Evolutionary conservation across 495 filamentous ascomycete genomes (phyloP), one percentile per base, ranked within the genome.

Genomic region (Neurospora sp.): DNA sequence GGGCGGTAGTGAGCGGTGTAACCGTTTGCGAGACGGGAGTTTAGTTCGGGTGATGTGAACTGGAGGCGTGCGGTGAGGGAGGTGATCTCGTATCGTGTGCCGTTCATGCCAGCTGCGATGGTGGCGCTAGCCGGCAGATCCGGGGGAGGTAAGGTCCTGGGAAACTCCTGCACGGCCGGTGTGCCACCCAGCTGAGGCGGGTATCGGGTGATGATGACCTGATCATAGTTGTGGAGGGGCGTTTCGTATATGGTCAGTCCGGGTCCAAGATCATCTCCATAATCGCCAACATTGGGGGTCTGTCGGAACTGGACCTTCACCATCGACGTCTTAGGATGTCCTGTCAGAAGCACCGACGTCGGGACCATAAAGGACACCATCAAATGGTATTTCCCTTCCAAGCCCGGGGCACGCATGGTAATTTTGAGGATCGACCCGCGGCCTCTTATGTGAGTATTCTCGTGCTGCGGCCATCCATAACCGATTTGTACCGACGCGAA

Each of bases 361-460:
- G 83, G 82, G 31, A 81, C 81, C 68, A 78, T 75, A 48, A 80
- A 82, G 9, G 81, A 82, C 35, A 78, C 79, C 38, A 82, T 70
- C 8, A 84, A 39, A 11, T 81, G 72, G 18, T 74, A 79, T 5
- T 78, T 75, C 11, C 82, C 81, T 22, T 78, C 71, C 81, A 80
- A 83, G 18, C 76, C 68, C 12, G 72, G 70, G 20, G 74, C 40
- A 61, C 84, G 82, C 16, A 77, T 70, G 7, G 82, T 71, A 14
- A 84, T 40, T 41, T 68, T 73, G 73, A 79, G 81, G 14, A 71
- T 71, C 22, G 82, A 77, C 69, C 68, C 69, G 69, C 75, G 73
- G 39, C 74, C 77, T 39, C 69, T 44, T 2, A 81, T 77, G 8
- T 48, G 69, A 27, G 76, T 79, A 18, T 73, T 42, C 68, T 38